Percentiles rank a stretch among this genome's conserved stretches.
Evolutionary conservation across 129 eudicot genomes (phyloP).

Genomic region (Kitagawia praeruptora): DNA sequence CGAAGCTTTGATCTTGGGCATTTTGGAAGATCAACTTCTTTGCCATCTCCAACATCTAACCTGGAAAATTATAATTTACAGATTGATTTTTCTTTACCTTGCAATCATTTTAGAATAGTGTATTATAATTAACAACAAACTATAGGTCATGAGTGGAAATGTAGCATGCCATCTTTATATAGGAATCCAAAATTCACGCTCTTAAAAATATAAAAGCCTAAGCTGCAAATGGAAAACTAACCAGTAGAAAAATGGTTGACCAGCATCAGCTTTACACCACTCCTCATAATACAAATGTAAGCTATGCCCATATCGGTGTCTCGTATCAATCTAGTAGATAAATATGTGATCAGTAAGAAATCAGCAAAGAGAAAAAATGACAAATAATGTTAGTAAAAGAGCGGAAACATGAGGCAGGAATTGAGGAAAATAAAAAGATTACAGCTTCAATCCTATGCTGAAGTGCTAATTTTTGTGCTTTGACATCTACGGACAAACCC

Average conservation of each 20-base stretch:
- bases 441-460: constrained; percentile 95
- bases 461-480: constrained; percentile 70
- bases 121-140: not conserved
- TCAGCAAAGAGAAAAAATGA: not conserved
- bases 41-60: constrained; percentile 90
- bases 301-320: constrained; percentile 88
- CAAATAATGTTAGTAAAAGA: not conserved
- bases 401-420: too few relatives aligned
- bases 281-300: constrained; percentile 63
- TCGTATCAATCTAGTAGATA: constrained; percentile 59
- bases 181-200: not conserved
- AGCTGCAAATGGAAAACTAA: constrained; percentile 1
- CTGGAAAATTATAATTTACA: constrained; percentile 24
- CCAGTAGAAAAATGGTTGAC: constrained; percentile 86
- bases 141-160: not conserved
- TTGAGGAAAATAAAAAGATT: constrained; percentile 4
- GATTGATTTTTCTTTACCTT: not conserved
- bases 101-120: not conserved
- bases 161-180: not conserved
- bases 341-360: not conserved
- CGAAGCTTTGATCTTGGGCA: constrained; percentile 71
- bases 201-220: not conserved
- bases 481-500: constrained; percentile 54
- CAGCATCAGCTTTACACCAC: constrained; percentile 56
- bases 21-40: constrained; percentile 61